Base-by-base conservation (phyloP, 1,139 yeast species). In the Pichia sp. region DNA sequence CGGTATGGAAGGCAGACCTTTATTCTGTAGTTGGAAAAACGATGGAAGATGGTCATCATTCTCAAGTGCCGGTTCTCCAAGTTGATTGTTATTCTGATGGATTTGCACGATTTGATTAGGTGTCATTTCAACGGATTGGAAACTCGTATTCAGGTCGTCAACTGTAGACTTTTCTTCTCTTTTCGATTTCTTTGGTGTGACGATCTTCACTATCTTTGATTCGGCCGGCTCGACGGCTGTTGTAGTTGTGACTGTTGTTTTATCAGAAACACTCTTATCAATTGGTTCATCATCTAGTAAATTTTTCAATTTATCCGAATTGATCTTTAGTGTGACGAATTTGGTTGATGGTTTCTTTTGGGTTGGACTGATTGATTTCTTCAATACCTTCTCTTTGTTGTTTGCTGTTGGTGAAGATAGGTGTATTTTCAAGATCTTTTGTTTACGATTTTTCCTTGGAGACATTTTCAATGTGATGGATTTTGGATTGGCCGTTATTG, bases 1-100 rank as follows among this genome's bases (percentile, higher is more conserved):
- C 0, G 62, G 62, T 14, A 60, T 51, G 8, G 51, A 45, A 1
- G 62, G 60, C 19, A 55, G 37, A 2, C 55, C 58, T 7, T 19
- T 30, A 14, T 24, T 19, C 5, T 57, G 53, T 15, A 55, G 37
- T 11, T 54, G 51, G 10, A 54, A 46, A 34, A 53, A 30, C 6
- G 17, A 28, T 5, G 44, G 37, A n/a, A 40, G 11, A 15, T 27
- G 7, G 10, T 37, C 40, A 24, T 37, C 40, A 37, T 27, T 7
- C n/a, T n/a, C n/a, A n/a, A n/a, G n/a, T n/a, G n/a, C n/a, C 4
- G 19, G 18, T 12, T 30, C 12, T 14, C n/a, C 21, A 14, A 21
- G 7, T 4, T 31, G 12, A 10, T n/a, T 40, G 14, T 15, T 15
- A n/a, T 33, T 20, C n/a, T 40, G 24, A 5, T 40, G 27, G 1